Percentiles rank a stretch among this genome's conserved stretches.
phyloP scores from a whole-genome alignment of 2,329 filamentous ascomycete genomes.

The Eutypella sp. region DNA sequence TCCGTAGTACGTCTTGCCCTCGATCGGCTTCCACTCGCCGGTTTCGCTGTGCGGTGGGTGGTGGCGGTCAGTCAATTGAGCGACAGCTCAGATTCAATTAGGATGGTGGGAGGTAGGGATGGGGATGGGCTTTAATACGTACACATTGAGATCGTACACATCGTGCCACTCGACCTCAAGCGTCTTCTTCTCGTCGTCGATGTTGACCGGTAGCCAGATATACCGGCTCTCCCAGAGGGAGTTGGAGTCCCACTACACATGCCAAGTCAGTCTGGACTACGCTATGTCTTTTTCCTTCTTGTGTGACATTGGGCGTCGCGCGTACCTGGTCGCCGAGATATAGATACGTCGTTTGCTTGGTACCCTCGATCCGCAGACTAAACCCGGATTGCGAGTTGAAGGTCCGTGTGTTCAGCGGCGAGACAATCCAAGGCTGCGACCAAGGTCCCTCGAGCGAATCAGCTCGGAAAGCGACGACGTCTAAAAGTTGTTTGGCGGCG shows the following conservation, averaged over 20 bases:
- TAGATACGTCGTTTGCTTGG: slow-evolving; percentile 43
- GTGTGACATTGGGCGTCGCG: no score
- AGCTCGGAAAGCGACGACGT: slow-evolving; percentile 52
- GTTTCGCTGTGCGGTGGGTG: slow-evolving; percentile 30
- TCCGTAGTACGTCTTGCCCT: slow-evolving; percentile 43
- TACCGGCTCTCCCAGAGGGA: slow-evolving; percentile 53
- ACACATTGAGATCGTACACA: slow-evolving; percentile 50
- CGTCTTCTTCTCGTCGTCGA: slow-evolving; percentile 46
- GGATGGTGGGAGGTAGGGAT: no score
- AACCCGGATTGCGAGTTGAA: slow-evolving; percentile 51
- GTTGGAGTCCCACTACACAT: slow-evolving; percentile 44
- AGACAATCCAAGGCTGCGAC: slow-evolving; percentile 50
- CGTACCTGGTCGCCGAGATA: slow-evolving; percentile 43
- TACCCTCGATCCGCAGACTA: slow-evolving; percentile 41
- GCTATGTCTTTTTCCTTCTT: neutral
- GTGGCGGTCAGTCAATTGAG: neutral
- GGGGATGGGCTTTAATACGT: no score
- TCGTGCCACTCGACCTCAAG: slow-evolving; percentile 49
- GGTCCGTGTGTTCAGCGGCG: slow-evolving; percentile 45
- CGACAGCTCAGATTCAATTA: neutral
- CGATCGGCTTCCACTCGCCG: slow-evolving; percentile 40
- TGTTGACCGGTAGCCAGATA: slow-evolving; percentile 51
- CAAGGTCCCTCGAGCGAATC: slow-evolving; percentile 46
- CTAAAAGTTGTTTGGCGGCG: slow-evolving; percentile 8
- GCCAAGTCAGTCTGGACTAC: neutral